Evolutionary conservation across 805 yeast genomes (phyloP), one percentile per base, ranked within the genome.

Genomic region (Kodamaea neixiangensis): DNA sequence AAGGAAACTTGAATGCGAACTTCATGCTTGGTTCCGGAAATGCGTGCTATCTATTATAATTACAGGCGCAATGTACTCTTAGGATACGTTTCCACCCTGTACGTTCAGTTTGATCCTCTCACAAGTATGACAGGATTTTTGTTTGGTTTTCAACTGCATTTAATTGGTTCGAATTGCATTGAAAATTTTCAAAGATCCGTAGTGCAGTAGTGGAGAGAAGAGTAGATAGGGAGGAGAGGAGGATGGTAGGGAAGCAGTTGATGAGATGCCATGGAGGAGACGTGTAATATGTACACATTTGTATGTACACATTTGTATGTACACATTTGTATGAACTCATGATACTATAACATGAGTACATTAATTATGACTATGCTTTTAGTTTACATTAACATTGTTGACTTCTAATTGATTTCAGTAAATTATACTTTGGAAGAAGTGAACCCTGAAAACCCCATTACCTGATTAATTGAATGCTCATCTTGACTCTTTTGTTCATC

Each of bases 371-470:
- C n/a, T n/a, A n/a, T n/a, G n/a, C n/a, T n/a, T n/a, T n/a, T n/a
- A n/a, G n/a, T n/a, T n/a, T n/a, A n/a, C n/a, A n/a, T n/a, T n/a
- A n/a, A n/a, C n/a, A n/a, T n/a, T n/a, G n/a, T n/a, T n/a, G n/a
- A n/a, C n/a, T n/a, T n/a, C n/a, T n/a, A n/a, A n/a, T n/a, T n/a
- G n/a, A n/a, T n/a, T n/a, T n/a, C n/a, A n/a, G n/a, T n/a, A n/a
- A n/a, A n/a, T n/a, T n/a, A 22, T 44, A 55, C 67, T 61, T 80
- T 82, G 1, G 85, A 70, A 7, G 77, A 60, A 0, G 80, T 81
- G 65, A 85, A 85, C 1, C 78, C 76, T 1, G 67, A 56, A 54
- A 87, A 82, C 2, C 92, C 92, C 89, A 86, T 84, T 54, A 76
- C 53, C 25, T 62, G 52, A 5, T 53, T 53, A 49, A 79, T 53